Evolutionary conservation across 78 protist genomes (phyloP).

Genomic region (Cavenderia fasciculata): DNA sequence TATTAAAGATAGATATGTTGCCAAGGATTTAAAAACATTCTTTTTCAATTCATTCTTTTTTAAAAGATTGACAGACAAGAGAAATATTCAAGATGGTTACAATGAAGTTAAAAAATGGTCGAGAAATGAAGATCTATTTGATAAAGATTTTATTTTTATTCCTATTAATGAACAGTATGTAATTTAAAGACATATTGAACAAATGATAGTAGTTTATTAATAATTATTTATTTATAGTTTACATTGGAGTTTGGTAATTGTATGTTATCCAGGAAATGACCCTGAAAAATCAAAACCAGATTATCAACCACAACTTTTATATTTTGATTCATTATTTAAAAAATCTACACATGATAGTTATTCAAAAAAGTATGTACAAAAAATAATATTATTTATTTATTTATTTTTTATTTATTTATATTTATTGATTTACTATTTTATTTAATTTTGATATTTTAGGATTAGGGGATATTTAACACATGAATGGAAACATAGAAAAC

Average conservation of each 20-base stretch:
- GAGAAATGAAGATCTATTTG: slow-evolving; percentile 51
- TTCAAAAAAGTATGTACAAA: background rate
- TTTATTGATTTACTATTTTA: background rate
- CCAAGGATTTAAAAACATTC: slow-evolving; percentile 4
- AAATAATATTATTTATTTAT: background rate
- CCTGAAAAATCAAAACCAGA: background rate
- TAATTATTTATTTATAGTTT: background rate
- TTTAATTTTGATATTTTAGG: too few species aligned
- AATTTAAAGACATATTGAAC: background rate
- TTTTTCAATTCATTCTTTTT: slow-evolving; percentile 77
- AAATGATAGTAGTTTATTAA: background rate
- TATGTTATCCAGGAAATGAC: slow-evolving; percentile 55
- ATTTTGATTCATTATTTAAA: slow-evolving; percentile 66
- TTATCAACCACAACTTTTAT: slow-evolving; percentile 26
- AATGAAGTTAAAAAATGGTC: slow-evolving; percentile 71
- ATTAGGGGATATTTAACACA: slow-evolving; percentile 40
- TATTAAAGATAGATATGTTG: slow-evolving; percentile 7
- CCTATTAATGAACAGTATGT: slow-evolving; percentile 73
- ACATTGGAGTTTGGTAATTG: slow-evolving; percentile 69
- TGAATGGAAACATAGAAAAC: slow-evolving; percentile 57
- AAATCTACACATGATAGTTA: background rate
- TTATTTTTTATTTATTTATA: background rate
- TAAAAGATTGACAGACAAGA: slow-evolving; percentile 7
- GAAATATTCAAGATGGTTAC: slow-evolving; percentile 4
- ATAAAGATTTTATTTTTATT: slow-evolving; percentile 73